These are phyloP conservation scores for Microstegium vimineum DNA, from an alignment of 176 grass and related monocot species.

Conservation along the genomic window DNA sequence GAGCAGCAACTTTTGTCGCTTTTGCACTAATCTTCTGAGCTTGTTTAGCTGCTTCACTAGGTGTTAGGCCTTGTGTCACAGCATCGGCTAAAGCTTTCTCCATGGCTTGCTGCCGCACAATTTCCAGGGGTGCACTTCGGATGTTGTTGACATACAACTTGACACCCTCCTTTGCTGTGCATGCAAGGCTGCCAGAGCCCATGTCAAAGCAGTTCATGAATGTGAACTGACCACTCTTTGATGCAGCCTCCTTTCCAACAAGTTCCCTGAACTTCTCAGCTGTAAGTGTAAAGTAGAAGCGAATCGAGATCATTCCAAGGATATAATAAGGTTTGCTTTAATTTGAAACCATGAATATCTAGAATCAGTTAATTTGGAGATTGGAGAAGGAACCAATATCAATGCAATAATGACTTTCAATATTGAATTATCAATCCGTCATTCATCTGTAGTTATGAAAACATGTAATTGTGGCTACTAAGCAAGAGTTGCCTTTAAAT, in stretches of 20 bases:
- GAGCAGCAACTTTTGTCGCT: constrained; percentile 70
- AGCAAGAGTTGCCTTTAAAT: not conserved
- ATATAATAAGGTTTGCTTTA: not conserved
- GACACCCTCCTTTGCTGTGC: constrained; percentile 73
- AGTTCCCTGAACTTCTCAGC: constrained; percentile 96
- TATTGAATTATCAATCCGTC: not conserved
- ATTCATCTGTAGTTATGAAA: not conserved
- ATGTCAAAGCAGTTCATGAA: constrained; percentile 97
- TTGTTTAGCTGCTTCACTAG: constrained; percentile 63
- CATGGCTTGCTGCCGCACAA: constrained; percentile 44
- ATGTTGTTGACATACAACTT: constrained; percentile 90
- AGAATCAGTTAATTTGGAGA: not conserved
- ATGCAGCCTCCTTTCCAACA: constrained; percentile 83
- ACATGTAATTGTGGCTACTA: not conserved
- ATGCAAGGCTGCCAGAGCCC: constrained; percentile 82
- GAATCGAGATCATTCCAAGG: not conserved
- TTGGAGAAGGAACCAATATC: not conserved
- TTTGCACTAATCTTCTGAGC: constrained; percentile 83
- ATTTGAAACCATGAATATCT: constrained; percentile 1
- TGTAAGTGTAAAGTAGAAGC: constrained; percentile 44
- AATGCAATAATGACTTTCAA: not conserved
- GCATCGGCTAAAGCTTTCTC: constrained; percentile 78
- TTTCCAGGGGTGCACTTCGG: constrained; percentile 68
- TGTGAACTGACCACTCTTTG: constrained; percentile 96
- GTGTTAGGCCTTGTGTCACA: constrained; percentile 47